Evolutionary conservation across 1,139 yeast genomes (phyloP), one percentile per base, ranked within the genome.

Genomic region (Barnettozyma hawaiiensis): DNA sequence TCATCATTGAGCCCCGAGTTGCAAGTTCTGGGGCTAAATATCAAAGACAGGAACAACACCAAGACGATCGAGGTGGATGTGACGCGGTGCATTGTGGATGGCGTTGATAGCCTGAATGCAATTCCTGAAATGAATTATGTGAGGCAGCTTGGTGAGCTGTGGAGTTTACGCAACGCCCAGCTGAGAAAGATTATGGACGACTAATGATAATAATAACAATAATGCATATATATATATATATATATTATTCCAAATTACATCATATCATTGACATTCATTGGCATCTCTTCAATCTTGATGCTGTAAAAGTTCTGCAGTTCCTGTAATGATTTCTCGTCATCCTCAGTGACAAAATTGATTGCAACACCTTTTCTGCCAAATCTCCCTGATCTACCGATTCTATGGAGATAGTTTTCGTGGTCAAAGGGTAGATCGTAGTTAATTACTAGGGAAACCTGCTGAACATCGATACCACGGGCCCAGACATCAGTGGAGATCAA

Each of bases 401-500:
- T 75, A 64, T 90, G 98, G 48, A 90, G 78, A 61, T 90, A 90
- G 66, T 86, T 90, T 61, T 89, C 97, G 59, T 79, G 77, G 61
- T 84, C 92, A 40, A 70, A 64, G 1, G 97, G 97, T 51, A 92
- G 65, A 62, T 90, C 97, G 64, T 87, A 92, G 66, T 90, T 92
- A 42, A 92, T 84, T 22, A 92, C 98, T 45, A 90, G 69, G 0
- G 96, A 86, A n/a, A 90, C 95, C 61, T 90, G 97, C 65, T 90
- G 98, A 22, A 90, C 97, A 63, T 90, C 97, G 44, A 90, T 90
- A 41, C 98, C 98, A 61, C 97, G 73, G 1, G 98, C 97, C 95
- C 96, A 89, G 36, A 92, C 94, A 63, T 92, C 97, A 5, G 98
- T 92, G 20, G 97, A 85, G 35, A 92, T 89, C 47, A 92, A 67